These are phyloP conservation scores for Auxenochlorella pyrenoidosa DNA, from an alignment of 139 green algal genomes.

Conservation along the genomic window DNA sequence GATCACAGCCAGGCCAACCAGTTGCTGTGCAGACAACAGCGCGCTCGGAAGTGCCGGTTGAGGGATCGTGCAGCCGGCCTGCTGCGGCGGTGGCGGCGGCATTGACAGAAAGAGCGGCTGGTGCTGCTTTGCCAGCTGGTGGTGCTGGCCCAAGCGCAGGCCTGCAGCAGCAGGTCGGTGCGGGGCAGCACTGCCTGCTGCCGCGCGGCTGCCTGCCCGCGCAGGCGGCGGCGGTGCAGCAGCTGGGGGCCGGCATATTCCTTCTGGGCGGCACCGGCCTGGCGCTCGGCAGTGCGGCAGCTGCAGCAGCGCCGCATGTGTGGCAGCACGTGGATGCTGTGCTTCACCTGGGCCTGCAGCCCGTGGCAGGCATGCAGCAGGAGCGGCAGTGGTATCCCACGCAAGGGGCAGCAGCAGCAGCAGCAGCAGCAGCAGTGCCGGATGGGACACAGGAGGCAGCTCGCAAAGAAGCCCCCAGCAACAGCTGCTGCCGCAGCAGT, in stretches of 20 bases:
- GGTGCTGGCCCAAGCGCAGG: too few relatives aligned
- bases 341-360: conserved; percentile 51
- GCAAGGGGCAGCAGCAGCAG: neutral
- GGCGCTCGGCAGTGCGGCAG: conserved; percentile 37
- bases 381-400: neutral
- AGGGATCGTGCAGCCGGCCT: too few relatives aligned
- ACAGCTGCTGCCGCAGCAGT: neutral
- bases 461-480: neutral
- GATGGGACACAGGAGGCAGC: neutral
- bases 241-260: conserved; percentile 25
- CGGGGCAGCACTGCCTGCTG: conserved; percentile 40
- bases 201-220: conserved; percentile 38
- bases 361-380: conserved; percentile 38
- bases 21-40: neutral
- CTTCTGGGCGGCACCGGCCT: conserved; percentile 55
- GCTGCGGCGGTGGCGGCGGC: neutral
- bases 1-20: too few relatives aligned
- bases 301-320: conserved; percentile 33
- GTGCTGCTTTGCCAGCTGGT: neutral
- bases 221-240: neutral
- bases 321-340: conserved; percentile 76
- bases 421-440: conserved; percentile 9
- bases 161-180: neutral
- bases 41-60: too few relatives aligned
- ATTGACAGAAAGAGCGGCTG: too few relatives aligned